Conservation (phyloP, 2,329 filamentous ascomycete species). For the Penicillium capsulatum region DNA sequence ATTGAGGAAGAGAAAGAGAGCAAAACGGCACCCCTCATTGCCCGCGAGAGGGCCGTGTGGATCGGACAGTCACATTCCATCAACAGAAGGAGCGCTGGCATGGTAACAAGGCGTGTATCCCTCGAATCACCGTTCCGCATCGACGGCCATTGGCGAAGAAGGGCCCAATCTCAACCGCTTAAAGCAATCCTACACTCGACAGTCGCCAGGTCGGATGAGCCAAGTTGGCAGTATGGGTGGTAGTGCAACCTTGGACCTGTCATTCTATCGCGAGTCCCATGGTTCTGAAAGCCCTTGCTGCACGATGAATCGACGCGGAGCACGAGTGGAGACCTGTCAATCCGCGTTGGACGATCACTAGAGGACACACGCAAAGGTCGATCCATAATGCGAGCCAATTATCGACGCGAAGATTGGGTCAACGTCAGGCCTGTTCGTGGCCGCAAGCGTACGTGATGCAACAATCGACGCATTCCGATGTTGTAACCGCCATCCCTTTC, state of each 20-base stretch:
- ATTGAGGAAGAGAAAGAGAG: neutral
- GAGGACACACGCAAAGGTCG: neutral
- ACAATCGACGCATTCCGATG: conserved; percentile 14
- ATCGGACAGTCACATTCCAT: conserved; percentile 18
- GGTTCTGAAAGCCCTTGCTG: conserved; percentile 9
- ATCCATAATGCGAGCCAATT: conserved; percentile 1
- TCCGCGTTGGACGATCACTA: conserved; percentile 4
- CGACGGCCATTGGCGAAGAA: conserved; percentile 5
- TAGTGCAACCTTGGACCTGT: conserved; percentile 14
- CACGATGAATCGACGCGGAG: conserved; percentile 16
- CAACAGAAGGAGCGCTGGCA: conserved; percentile 19
- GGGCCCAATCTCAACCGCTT: conserved; percentile 8
- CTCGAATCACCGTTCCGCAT: conserved; percentile 14
- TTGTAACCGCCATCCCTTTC: conserved; percentile 7
- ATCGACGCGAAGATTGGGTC: neutral
- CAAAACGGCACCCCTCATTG: neutral
- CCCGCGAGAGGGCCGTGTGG: neutral
- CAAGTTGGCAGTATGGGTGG: neutral
- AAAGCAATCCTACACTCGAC: neutral
- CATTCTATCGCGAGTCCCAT: conserved; percentile 15
- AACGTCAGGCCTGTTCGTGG: neutral
- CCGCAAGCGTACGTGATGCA: conserved; percentile 6
- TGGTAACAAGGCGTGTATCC: conserved; percentile 23
- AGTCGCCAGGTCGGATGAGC: neutral
- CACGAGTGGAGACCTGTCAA: conserved; percentile 18